Conservation (phyloP, 1,284 basidiomycete species). For the Pseudozyma pruni region DNA sequence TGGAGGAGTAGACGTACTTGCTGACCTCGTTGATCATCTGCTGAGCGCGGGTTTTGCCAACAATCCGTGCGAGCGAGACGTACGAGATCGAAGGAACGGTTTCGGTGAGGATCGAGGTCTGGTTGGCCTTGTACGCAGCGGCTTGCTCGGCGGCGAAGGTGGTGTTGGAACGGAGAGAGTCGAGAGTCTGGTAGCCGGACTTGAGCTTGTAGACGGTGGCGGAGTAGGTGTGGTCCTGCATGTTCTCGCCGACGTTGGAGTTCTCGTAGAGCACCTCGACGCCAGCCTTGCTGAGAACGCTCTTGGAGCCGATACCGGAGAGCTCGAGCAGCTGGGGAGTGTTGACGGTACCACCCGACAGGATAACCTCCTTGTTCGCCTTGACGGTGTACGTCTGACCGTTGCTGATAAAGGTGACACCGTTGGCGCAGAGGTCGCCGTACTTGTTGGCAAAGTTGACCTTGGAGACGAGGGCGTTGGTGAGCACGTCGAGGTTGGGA, state of each 20-base stretch:
- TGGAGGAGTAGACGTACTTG: conserved; percentile 41
- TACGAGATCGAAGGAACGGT: conserved; percentile 62
- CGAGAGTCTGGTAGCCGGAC: conserved; percentile 51
- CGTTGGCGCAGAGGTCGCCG: conserved; percentile 33
- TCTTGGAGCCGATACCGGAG: conserved; percentile 71
- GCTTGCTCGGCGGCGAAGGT: conserved; percentile 55
- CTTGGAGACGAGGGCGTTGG: conserved; percentile 54
- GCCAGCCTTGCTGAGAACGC: conserved; percentile 68
- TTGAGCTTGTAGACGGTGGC: conserved; percentile 59
- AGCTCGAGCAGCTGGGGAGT: conserved; percentile 71
- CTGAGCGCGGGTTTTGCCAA: conserved; percentile 43
- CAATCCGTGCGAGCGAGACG: conserved; percentile 55
- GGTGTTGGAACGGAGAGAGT: conserved; percentile 56
- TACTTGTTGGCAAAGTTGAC: conserved; percentile 45
- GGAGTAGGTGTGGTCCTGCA: conserved; percentile 70
- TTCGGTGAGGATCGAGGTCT: conserved; percentile 56
- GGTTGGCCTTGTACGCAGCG: conserved; percentile 48
- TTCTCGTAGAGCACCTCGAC: conserved; percentile 60
- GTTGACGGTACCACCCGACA: conserved; percentile 60
- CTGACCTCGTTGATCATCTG: conserved; percentile 44
- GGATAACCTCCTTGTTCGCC: conserved; percentile 57
- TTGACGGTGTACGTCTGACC: conserved; percentile 52
- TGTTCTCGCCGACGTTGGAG: conserved; percentile 69
- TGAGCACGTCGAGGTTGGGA: conserved; percentile 54
- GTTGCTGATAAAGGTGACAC: conserved; percentile 46